Evolutionary conservation across 805 yeast species (phyloP).

Genomic region (Schizosaccharomyces cryophilus): DNA sequence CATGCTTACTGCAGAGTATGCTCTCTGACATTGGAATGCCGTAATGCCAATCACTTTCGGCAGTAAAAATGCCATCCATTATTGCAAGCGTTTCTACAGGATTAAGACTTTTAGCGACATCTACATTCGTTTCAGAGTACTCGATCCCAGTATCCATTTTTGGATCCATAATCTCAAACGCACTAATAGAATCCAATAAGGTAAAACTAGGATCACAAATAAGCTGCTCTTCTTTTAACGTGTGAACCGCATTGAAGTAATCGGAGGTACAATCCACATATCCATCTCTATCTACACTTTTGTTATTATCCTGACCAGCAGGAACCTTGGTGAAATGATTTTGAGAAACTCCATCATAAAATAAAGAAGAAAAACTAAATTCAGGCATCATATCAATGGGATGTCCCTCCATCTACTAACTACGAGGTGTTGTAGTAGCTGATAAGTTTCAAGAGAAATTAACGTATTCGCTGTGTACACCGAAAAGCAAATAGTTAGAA

Average conservation of each 20-base stretch:
- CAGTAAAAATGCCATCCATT: background rate
- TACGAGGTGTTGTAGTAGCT: too few species aligned
- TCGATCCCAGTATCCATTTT: constrained; percentile 1
- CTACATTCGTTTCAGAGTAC: background rate
- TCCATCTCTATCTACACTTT: background rate
- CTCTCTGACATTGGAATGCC: background rate
- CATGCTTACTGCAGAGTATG: background rate
- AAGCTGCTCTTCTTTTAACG: background rate
- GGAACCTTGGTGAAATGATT: background rate
- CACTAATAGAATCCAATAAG: constrained; percentile 1
- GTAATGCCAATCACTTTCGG: background rate
- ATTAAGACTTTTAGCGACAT: background rate
- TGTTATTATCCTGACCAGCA: background rate
- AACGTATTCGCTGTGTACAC: too few species aligned
- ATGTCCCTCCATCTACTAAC: too few species aligned
- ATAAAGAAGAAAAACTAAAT: too few species aligned
- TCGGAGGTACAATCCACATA: background rate
- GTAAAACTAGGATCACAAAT: background rate
- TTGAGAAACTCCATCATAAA: too few species aligned
- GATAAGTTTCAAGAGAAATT: too few species aligned
- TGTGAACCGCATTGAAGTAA: background rate
- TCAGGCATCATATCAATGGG: too few species aligned
- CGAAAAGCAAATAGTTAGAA: too few species aligned
- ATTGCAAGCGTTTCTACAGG: background rate
- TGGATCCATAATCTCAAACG: background rate